These are phyloP conservation scores for Cyclotella choctawhatcheeana DNA, from an alignment of 108 stramenopile species.

Conservation along the genomic window DNA sequence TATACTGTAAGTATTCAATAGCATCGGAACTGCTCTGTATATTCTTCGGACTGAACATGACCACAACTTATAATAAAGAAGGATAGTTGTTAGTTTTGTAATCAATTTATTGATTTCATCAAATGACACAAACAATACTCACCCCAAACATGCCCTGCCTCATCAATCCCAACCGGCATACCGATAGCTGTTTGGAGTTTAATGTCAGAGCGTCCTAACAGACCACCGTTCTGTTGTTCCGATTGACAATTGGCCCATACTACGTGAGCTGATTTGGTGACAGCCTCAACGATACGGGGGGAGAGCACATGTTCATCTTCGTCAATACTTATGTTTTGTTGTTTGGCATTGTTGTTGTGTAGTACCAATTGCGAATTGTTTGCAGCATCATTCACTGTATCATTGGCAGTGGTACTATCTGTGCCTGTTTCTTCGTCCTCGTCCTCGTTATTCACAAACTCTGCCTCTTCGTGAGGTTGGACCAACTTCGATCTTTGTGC, in stretches of 20 bases:
- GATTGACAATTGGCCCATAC: conserved; percentile 94
- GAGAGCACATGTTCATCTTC: conserved; percentile 83
- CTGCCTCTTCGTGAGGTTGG: conserved; percentile 63
- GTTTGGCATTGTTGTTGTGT: conserved; percentile 28
- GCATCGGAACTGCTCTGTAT: conserved; percentile 83
- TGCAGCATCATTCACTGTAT: background rate
- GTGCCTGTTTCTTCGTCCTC: conserved; percentile 33
- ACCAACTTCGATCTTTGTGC: conserved; percentile 83
- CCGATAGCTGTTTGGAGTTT: conserved; percentile 97
- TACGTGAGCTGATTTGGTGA: conserved; percentile 89
- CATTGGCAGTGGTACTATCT: conserved; percentile 24
- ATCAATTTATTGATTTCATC: too few species aligned
- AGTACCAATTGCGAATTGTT: background rate
- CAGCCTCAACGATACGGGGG: conserved; percentile 92
- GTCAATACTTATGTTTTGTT: conserved; percentile 13
- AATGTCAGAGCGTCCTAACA: conserved; percentile 92
- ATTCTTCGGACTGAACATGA: conserved; percentile 92
- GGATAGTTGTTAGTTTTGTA: too few species aligned
- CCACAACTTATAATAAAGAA: too few species aligned
- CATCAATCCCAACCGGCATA: conserved; percentile 92
- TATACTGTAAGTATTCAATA: conserved; percentile 83
- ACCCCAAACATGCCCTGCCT: conserved; percentile 87
- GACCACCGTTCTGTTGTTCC: conserved; percentile 57
- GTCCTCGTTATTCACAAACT: conserved; percentile 35
- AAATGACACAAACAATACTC: too few species aligned